Evolutionary conservation across 148 eudicot species (phyloP).

Genomic region (Rheum nobile): DNA sequence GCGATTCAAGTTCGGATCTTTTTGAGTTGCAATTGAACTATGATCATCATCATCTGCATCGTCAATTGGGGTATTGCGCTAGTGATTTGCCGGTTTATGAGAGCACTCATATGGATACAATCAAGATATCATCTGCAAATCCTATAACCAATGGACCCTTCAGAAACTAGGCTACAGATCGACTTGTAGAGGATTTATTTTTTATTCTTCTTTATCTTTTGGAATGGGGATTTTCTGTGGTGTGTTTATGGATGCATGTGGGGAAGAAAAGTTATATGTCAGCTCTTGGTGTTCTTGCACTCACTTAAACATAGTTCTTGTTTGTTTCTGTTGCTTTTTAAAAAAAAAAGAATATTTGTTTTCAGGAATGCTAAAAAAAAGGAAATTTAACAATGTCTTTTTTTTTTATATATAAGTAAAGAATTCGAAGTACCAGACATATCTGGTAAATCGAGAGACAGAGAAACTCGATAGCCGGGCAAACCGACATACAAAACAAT

Average conservation of each 20-base stretch:
- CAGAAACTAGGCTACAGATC: constrained; percentile 6
- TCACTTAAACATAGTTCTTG: too few species aligned
- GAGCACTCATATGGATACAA: constrained; percentile 50
- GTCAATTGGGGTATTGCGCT: constrained; percentile 32
- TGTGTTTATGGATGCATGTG: background rate
- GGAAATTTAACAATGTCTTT: too few species aligned
- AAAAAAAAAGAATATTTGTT: too few species aligned
- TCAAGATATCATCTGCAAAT: constrained; percentile 39
- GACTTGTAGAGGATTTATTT: background rate
- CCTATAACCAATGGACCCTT: constrained; percentile 34
- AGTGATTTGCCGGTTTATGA: constrained; percentile 70
- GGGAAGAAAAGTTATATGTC: background rate
- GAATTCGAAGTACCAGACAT: too few species aligned
- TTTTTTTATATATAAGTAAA: too few species aligned
- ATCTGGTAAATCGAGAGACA: too few species aligned
- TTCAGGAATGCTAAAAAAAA: too few species aligned
- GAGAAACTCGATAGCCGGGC: too few species aligned
- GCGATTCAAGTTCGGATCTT: constrained; percentile 75
- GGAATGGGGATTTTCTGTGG: background rate
- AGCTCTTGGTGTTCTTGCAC: too few species aligned
- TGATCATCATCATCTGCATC: constrained; percentile 13
- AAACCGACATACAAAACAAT: too few species aligned
- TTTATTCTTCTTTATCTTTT: background rate
- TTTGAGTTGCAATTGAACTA: constrained; percentile 43
- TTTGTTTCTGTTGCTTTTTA: too few species aligned